phyloP scores from a whole-genome alignment of 2,329 filamentous ascomycete species.

The Hirsutella thompsonii region DNA sequence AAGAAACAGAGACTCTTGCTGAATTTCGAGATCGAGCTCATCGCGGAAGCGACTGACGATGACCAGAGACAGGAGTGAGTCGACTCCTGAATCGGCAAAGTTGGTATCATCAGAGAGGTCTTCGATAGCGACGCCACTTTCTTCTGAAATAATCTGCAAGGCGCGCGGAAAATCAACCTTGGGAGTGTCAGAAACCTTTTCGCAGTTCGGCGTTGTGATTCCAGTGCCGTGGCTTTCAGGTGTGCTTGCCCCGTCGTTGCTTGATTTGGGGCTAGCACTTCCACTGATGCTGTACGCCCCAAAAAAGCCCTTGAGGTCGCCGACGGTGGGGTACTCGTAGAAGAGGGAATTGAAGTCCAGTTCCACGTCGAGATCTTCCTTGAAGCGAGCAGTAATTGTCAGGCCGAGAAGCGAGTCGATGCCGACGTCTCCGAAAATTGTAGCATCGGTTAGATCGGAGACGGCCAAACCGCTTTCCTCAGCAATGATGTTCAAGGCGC shows the following conservation, averaged over 20 bases:
- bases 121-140: slow-evolving; percentile 4
- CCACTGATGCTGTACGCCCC: background rate
- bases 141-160: slow-evolving; percentile 3
- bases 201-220: background rate
- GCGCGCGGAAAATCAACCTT: slow-evolving; percentile 2
- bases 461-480: slow-evolving; percentile 1
- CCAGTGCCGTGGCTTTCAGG: background rate
- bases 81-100: slow-evolving; percentile 44
- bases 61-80: slow-evolving; percentile 46
- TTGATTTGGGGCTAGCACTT: background rate
- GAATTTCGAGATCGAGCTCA: slow-evolving; percentile 41
- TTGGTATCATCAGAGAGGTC: slow-evolving; percentile 25
- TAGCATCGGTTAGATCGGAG: slow-evolving; percentile 1
- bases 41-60: slow-evolving; percentile 42
- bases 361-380: slow-evolving; percentile 5
- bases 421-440: slow-evolving; percentile 1
- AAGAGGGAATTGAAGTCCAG: slow-evolving; percentile 26
- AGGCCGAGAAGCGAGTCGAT: slow-evolving; percentile 3
- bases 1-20: slow-evolving; percentile 35
- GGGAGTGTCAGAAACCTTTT: background rate
- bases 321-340: slow-evolving; percentile 1
- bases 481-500: background rate
- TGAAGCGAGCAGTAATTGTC: slow-evolving; percentile 5
- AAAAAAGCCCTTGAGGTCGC: slow-evolving; percentile 1
- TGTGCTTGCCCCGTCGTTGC: background rate